These are phyloP conservation scores for Eucalyptus brandiana DNA, from an alignment of 345 rosid species.

Conservation along the genomic window DNA sequence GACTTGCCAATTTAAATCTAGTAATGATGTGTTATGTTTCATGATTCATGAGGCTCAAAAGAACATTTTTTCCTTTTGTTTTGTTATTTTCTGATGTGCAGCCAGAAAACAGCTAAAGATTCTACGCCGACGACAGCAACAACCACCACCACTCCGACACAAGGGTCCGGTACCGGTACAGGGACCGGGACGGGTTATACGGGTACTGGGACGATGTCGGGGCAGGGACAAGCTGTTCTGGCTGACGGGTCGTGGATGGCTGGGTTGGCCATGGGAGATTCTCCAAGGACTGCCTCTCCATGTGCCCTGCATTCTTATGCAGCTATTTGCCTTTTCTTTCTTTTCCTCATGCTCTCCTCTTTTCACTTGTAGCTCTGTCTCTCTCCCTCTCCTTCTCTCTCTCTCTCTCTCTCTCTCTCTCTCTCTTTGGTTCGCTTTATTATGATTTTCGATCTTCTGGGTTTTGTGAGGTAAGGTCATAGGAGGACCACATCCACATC, in stretches of 20 bases:
- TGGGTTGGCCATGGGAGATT: constrained; percentile 85
- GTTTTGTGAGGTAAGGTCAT: background rate
- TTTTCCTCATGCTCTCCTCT: constrained; percentile 1
- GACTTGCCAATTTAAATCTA: background rate
- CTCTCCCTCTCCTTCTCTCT: background rate
- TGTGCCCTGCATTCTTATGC: background rate
- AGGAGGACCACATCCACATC: constrained; percentile 17
- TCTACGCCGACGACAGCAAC: constrained; percentile 34
- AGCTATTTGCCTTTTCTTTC: background rate
- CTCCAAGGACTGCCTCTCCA: constrained; percentile 15
- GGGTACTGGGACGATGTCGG: constrained; percentile 11
- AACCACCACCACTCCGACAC: background rate
- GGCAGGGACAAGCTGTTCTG: constrained; percentile 29
- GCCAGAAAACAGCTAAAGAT: constrained; percentile 74
- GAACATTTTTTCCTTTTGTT: background rate
- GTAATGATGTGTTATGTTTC: background rate
- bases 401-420: background rate
- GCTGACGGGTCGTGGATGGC: constrained; percentile 85
- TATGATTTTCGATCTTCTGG: constrained; percentile 2
- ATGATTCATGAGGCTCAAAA: background rate
- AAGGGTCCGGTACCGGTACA: constrained; percentile 14
- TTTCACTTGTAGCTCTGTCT: constrained; percentile 8
- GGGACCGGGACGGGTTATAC: constrained; percentile 10
- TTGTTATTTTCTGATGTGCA: background rate
- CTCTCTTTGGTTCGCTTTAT: background rate